These are phyloP conservation scores for Candida railenensis DNA, from an alignment of 805 yeast genomes.

Conservation along the genomic window DNA sequence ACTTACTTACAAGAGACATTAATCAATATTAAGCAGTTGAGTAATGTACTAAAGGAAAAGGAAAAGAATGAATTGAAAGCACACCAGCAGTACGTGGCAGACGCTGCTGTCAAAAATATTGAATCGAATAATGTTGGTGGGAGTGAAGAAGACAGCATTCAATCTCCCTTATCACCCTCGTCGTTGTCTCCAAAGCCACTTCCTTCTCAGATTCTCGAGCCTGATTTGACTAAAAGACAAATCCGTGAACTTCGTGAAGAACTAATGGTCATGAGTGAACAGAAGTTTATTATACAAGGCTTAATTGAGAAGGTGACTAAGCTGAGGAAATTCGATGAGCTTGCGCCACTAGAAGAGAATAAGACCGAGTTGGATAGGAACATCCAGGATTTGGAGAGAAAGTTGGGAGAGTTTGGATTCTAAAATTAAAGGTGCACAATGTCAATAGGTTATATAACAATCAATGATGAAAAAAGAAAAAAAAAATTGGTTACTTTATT, in stretches of 20 bases:
- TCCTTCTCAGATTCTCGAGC: neutral
- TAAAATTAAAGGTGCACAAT: constrained; percentile 1
- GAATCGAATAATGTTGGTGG: constrained; percentile 1
- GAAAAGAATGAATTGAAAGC: constrained; percentile 21
- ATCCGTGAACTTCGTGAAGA: constrained; percentile 66
- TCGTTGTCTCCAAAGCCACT: neutral
- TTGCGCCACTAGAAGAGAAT: constrained; percentile 57
- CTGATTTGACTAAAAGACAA: constrained; percentile 45
- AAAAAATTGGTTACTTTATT: too few species aligned
- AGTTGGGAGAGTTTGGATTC: constrained; percentile 56
- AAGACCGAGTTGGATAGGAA: constrained; percentile 54
- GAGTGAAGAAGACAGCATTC: neutral
- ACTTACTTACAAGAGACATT: constrained; percentile 66
- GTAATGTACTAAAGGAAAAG: constrained; percentile 38
- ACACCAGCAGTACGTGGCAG: constrained; percentile 1
- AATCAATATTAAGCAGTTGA: constrained; percentile 61
- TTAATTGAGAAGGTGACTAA: constrained; percentile 62
- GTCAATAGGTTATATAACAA: neutral
- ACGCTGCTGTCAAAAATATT: constrained; percentile 7
- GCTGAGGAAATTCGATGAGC: constrained; percentile 75
- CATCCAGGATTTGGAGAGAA: constrained; percentile 42
- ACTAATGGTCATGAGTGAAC: constrained; percentile 85
- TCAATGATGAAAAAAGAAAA: neutral
- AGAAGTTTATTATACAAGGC: constrained; percentile 65
- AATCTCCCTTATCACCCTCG: neutral